Percentiles rank a stretch among this genome's conserved stretches.
Conservation (phyloP, 768 basidiomycete species). For the Cystobasidium ongulense region DNA sequence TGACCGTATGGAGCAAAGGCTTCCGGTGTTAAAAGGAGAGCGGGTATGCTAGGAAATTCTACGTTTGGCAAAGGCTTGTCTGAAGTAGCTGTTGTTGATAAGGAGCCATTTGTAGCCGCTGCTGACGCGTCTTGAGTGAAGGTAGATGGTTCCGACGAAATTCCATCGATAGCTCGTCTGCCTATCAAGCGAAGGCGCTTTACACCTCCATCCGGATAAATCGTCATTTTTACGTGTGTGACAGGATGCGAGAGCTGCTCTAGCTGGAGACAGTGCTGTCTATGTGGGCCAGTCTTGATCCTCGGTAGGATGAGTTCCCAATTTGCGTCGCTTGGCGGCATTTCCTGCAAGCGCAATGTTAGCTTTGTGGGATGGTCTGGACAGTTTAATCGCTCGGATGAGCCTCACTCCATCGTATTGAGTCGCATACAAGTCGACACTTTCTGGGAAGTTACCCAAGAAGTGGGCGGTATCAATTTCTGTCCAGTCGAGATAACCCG, state of each 20-base stretch:
- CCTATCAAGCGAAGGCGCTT: slow-evolving; percentile 84
- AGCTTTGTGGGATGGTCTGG: neutral
- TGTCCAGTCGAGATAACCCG: slow-evolving; percentile 62
- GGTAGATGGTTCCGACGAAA: neutral
- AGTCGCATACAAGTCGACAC: slow-evolving; percentile 66
- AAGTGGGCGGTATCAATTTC: slow-evolving; percentile 94
- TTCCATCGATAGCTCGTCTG: slow-evolving; percentile 46
- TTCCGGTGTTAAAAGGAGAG: slow-evolving; percentile 64
- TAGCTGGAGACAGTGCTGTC: slow-evolving; percentile 80
- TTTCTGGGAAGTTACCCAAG: slow-evolving; percentile 90
- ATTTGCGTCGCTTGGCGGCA: slow-evolving; percentile 48
- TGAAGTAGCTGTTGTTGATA: slow-evolving; percentile 52
- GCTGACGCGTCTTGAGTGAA: slow-evolving; percentile 8
- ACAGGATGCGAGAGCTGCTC: slow-evolving; percentile 58
- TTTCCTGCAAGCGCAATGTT: slow-evolving; percentile 35
- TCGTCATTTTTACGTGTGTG: slow-evolving; percentile 79
- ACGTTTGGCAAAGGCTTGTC: slow-evolving; percentile 18
- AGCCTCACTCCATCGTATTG: slow-evolving; percentile 45
- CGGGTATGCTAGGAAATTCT: slow-evolving; percentile 42
- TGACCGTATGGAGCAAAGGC: slow-evolving; percentile 82
- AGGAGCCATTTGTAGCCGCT: slow-evolving; percentile 11
- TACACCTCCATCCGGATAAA: slow-evolving; percentile 89
- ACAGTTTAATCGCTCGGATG: neutral
- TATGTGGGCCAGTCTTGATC: slow-evolving; percentile 76
- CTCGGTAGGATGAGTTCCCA: slow-evolving; percentile 72